Percentiles rank a stretch among this genome's conserved stretches.
Evolutionary conservation across 2,329 filamentous ascomycete genomes (phyloP).

Genomic region (Penicillium sp.): DNA sequence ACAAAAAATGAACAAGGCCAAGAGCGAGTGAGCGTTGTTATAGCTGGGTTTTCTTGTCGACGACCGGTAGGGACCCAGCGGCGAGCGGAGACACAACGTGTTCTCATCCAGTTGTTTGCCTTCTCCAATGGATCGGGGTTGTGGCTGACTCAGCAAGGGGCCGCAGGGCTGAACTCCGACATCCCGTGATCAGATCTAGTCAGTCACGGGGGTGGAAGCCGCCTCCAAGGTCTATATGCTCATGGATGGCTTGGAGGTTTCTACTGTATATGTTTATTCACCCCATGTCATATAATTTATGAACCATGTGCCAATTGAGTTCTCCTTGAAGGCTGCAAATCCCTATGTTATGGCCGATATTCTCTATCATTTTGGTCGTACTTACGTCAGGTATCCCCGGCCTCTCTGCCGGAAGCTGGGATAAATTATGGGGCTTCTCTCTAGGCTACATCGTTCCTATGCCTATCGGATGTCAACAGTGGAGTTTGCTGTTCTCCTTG

Average conservation of each 20-base stretch:
- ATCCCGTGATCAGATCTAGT: slow-evolving; percentile 3
- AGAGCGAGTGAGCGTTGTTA: slow-evolving; percentile 17
- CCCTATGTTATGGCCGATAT: background rate
- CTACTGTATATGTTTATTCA: background rate
- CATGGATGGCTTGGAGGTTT: background rate
- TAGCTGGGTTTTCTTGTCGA: slow-evolving; percentile 14
- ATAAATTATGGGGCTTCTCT: slow-evolving; percentile 26
- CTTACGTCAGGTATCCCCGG: slow-evolving; percentile 18
- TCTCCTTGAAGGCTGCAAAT: background rate
- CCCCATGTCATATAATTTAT: background rate
- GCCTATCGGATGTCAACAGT: slow-evolving; percentile 25
- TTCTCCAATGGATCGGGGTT: slow-evolving; percentile 17
- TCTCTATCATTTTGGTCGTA: background rate
- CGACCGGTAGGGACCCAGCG: slow-evolving; percentile 20
- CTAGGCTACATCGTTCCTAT: slow-evolving; percentile 34
- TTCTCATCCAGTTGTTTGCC: slow-evolving; percentile 35
- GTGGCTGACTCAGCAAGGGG: slow-evolving; percentile 30
- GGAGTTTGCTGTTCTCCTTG: slow-evolving; percentile 22
- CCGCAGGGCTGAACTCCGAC: slow-evolving; percentile 31
- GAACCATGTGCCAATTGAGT: background rate
- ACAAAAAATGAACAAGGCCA: slow-evolving; percentile 12
- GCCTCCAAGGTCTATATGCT: background rate
- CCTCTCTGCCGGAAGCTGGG: slow-evolving; percentile 20
- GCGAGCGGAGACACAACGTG: slow-evolving; percentile 36
- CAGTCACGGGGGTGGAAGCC: background rate